phyloP scores from a whole-genome alignment of 2,329 filamentous ascomycete species.

The Metarhizium brunneum region DNA sequence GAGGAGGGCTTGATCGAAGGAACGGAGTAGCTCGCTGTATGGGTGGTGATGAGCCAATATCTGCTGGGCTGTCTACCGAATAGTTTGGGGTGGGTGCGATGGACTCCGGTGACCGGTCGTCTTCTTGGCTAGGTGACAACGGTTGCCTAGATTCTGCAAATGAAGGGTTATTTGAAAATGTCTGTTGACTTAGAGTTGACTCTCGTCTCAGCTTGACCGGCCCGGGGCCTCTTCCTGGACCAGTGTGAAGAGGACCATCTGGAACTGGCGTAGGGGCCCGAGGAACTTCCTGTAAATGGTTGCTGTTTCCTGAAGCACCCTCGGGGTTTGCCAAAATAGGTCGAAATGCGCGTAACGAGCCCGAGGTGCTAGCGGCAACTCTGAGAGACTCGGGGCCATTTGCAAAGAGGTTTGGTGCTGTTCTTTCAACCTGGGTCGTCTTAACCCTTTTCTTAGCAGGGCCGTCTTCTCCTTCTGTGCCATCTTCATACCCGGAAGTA shows the following conservation, averaged over 20 bases:
- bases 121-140: conserved; percentile 36
- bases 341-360: conserved; percentile 75
- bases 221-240: conserved; percentile 21
- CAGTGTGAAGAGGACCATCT: conserved; percentile 22
- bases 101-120: conserved; percentile 46
- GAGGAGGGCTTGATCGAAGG: conserved; percentile 50
- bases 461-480: conserved; percentile 49
- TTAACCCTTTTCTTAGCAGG: conserved; percentile 64
- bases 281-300: conserved; percentile 61
- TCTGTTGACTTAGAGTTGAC: conserved; percentile 47
- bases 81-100: conserved; percentile 40
- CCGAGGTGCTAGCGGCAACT: conserved; percentile 84
- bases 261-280: conserved; percentile 72
- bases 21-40: conserved; percentile 54
- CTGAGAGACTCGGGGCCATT: conserved; percentile 69
- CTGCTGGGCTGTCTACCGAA: conserved; percentile 61
- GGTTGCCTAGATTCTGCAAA: conserved; percentile 29
- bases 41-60: conserved; percentile 86
- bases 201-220: conserved; percentile 43
- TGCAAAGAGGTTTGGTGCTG: conserved; percentile 64
- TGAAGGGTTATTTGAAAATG: conserved; percentile 37
- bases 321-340: conserved; percentile 52
- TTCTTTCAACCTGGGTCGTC: conserved; percentile 56
- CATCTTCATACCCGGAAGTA: conserved; percentile 65
- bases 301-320: conserved; percentile 23